phyloP scores from a whole-genome alignment of 345 rosid genomes.

The Lepidium aucheri region DNA sequence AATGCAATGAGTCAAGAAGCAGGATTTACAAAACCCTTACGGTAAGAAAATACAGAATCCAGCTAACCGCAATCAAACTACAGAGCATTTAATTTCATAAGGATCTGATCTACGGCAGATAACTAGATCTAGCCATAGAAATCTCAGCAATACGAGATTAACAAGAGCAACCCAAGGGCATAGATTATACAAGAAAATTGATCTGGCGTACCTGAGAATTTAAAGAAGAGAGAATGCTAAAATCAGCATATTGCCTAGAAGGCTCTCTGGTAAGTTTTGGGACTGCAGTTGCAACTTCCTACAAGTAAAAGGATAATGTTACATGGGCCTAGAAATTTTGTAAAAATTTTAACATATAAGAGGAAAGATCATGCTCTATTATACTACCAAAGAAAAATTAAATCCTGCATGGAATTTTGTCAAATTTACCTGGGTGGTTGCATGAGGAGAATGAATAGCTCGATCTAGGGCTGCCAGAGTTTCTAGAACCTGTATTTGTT shows the following conservation, averaged over 20 bases:
- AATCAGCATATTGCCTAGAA: conserved; percentile 78
- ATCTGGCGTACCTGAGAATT: conserved; percentile 73
- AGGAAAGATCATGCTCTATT: neutral
- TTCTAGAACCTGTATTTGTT: conserved; percentile 71
- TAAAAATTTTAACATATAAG: neutral
- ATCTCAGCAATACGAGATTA: neutral
- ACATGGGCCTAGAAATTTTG: neutral
- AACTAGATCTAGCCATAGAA: neutral
- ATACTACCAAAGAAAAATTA: neutral
- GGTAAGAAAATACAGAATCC: conserved; percentile 4
- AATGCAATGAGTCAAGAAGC: conserved; percentile 36
- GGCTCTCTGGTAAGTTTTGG: conserved; percentile 70
- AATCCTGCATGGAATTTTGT: conserved; percentile 5
- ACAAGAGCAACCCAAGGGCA: neutral
- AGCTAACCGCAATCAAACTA: neutral
- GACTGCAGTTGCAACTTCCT: conserved; percentile 75
- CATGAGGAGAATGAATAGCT: conserved; percentile 94
- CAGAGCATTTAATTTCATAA: neutral
- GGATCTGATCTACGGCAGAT: neutral
- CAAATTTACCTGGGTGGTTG: conserved; percentile 75
- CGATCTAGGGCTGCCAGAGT: conserved; percentile 89
- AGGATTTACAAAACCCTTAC: conserved; percentile 4
- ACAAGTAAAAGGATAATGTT: conserved; percentile 18
- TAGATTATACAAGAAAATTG: neutral
- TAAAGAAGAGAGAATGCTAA: conserved; percentile 80